Percentiles rank a stretch among this genome's conserved stretches.
These are phyloP conservation scores for Endotrypanum monterogeii DNA, from an alignment of 208 protist genomes.

Conservation along the genomic window DNA sequence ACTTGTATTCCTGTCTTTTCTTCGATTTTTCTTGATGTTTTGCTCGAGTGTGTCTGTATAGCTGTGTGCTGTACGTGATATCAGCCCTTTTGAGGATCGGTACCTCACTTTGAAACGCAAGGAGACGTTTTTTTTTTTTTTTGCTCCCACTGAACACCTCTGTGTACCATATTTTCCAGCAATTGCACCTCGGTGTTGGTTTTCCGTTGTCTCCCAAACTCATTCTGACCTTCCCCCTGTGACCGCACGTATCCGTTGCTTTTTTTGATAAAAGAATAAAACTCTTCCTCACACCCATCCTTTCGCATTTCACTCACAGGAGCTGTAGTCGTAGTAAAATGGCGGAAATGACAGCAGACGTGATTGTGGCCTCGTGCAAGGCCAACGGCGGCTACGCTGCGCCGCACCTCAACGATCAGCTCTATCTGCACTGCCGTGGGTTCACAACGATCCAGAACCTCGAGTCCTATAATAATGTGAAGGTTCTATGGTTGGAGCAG, in stretches of 20 bases:
- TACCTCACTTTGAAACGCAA: background rate
- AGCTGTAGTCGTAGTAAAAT: constrained; percentile 21
- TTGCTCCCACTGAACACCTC: too few species aligned
- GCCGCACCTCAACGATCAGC: constrained; percentile 86
- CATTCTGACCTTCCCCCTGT: too few species aligned
- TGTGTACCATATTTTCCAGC: too few species aligned
- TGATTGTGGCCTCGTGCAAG: constrained; percentile 83
- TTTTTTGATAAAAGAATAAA: background rate
- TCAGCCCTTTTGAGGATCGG: background rate
- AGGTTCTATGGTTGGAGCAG: constrained; percentile 94
- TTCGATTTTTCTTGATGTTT: background rate
- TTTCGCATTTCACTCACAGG: background rate
- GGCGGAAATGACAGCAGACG: constrained; percentile 82
- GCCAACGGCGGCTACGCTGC: constrained; percentile 85
- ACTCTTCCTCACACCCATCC: background rate
- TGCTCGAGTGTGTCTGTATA: background rate
- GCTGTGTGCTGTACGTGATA: background rate
- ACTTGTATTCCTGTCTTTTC: background rate
- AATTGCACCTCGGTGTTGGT: too few species aligned
- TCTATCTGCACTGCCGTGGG: constrained; percentile 93
- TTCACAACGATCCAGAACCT: constrained; percentile 91
- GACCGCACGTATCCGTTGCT: too few species aligned
- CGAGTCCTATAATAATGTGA: constrained; percentile 83
- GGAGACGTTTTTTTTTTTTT: too few species aligned
- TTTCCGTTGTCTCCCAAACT: too few species aligned